Base-by-base conservation (phyloP, 805 yeast species). In the Komagataella pastoris region DNA sequence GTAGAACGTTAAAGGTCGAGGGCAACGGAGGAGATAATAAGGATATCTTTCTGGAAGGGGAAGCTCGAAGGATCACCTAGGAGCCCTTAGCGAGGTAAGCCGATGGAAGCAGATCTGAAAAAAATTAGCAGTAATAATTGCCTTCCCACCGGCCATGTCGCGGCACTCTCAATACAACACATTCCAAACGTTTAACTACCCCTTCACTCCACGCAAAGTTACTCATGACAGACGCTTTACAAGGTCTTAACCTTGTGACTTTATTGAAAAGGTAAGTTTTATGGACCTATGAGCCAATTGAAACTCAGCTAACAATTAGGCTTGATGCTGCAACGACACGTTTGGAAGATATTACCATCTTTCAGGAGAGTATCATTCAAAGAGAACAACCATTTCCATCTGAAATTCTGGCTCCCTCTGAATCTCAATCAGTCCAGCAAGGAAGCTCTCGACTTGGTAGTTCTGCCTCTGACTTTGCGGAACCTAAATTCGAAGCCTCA, bases 291-390 rank as follows among this genome's bases (percentile, higher is more conserved):
- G n/a, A 21, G 3, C 12, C 40, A 18, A 5, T 18, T 48, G 47
- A 24, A 44, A 47, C 10, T 4, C 14, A 14, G 8, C 40, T 30
- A 30, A 30, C 40, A 12, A 24, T 63, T 61, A 76, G 95, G 57
- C 77, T 89, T 59, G 97, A 89, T 66, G 91, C 95, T 14, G 97
- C 97, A 43, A 88, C 97, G 7, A 83, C 96, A 5, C 80, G 97
- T 49, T 78, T 89, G 58, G 97, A 89, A 62, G 97, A 89, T 65
- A 81, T 89, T 48, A 87, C 95, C 30, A 75, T 85, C 51, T 82
- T 76, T 64, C 95, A 88, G 62, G 87, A 83, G 58, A 80, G 78
- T 44, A 72, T 77, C 49, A 61, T 71, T 50, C 70, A 68, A 47
- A 17, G 30, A 46, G 23, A 21, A 46, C 17, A 46, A 14, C 54